A percentile compares a stretch with the other conserved stretches of the same genome.
Conservation (phyloP, 148 eudicot species). For the Spergularia marina region DNA sequence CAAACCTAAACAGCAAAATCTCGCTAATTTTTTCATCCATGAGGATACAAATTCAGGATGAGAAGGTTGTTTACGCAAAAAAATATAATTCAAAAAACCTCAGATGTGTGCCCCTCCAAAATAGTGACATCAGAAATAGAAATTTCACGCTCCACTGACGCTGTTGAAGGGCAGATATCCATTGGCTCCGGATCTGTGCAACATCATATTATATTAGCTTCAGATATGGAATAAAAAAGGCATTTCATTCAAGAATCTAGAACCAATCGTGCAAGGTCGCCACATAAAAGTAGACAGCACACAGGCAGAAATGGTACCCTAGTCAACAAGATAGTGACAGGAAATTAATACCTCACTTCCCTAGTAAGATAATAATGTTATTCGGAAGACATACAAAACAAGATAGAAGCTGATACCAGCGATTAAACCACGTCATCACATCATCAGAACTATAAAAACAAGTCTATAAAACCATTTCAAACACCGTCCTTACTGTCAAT, state of each 20-base stretch:
- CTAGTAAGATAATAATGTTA: background rate
- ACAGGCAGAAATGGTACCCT: background rate
- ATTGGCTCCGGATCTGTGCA: constrained; percentile 49
- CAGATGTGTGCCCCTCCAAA: constrained; percentile 65
- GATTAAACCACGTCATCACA: constrained; percentile 1
- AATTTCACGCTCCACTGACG: constrained; percentile 32
- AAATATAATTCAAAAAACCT: constrained; percentile 35
- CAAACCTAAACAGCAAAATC: constrained; percentile 45
- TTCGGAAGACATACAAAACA: background rate
- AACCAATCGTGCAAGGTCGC: background rate
- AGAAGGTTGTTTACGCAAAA: background rate
- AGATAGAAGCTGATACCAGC: background rate
- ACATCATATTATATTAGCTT: constrained; percentile 5
- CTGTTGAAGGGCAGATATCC: constrained; percentile 42
- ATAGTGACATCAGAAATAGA: constrained; percentile 46
- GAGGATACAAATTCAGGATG: background rate
- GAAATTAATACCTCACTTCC: background rate
- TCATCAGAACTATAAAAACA: background rate
- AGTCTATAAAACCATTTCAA: background rate
- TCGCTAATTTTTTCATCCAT: background rate
- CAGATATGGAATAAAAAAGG: background rate
- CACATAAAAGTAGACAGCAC: background rate
- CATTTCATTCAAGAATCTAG: background rate
- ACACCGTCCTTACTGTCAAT: background rate
- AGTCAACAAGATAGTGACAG: background rate